These are phyloP conservation scores for Corymbia calophylla DNA, from an alignment of 441 rosid species.

Conservation along the genomic window DNA sequence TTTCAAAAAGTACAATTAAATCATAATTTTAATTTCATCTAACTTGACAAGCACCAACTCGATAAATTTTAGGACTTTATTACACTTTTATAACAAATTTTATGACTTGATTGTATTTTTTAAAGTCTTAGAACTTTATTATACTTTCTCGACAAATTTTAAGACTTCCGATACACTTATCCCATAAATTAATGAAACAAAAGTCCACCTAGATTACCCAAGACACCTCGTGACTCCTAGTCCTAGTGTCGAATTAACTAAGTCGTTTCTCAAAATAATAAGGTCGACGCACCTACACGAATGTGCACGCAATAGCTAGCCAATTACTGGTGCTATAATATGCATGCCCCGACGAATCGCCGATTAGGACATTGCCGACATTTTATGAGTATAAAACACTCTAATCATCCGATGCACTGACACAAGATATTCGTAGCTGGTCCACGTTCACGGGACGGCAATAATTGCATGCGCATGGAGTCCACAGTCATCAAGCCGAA, in stretches of 20 bases:
- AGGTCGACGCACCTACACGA: neutral
- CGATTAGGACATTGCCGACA: neutral
- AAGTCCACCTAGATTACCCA: neutral
- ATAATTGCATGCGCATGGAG: neutral
- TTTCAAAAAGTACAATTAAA: fast-evolving
- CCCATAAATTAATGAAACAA: neutral
- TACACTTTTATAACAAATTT: fast-evolving
- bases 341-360: neutral
- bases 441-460: neutral
- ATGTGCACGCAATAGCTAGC: neutral
- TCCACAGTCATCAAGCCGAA: neutral
- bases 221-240: neutral
- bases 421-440: neutral
- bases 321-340: neutral
- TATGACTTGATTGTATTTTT: fast-evolving
- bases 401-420: neutral
- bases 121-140: neutral
- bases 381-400: neutral
- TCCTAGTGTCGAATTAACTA: neutral
- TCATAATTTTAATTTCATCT: too few species aligned
- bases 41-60: fast-evolving
- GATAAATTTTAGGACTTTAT: too few species aligned
- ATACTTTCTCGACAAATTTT: neutral
- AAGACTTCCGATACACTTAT: neutral
- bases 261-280: neutral